Base-by-base conservation (phyloP, 345 rosid genomes). In the Lumnitzera racemosa region DNA sequence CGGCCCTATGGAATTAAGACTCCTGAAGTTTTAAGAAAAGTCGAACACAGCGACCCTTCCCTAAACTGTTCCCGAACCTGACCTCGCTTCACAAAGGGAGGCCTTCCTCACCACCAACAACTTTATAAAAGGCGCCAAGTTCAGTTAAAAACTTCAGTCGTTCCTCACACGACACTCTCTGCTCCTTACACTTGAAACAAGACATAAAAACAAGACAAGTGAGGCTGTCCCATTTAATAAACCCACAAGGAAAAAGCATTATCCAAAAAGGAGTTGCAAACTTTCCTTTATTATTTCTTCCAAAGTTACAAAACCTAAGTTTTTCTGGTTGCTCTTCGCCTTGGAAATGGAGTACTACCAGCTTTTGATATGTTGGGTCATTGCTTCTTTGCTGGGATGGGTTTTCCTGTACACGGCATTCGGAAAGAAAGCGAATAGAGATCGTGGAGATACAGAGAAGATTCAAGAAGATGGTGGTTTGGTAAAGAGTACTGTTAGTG, bases 341-440 rank as follows among this genome's bases (percentile, higher is more conserved):
- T 13, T 10, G 7, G 31, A 13, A 24, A 24, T 24, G 54, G 60
- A 53, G 70, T 53, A 53, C 55, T 49, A 36, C 46, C 55, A 67
- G 56, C 62, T 56, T 56, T 31, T 61, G 66, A 51, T 68, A 27
- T 58, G 66, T 11, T 66, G 66, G 23, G 51, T 24, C 46, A 11
- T 63, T 51, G 66, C 61, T 49, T 47, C 56, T 10, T 51, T 67
- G 51, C 27, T 67, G 61, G 65, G 62, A 23, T 49, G 56, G 14
- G 41, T 56, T 13, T 53, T 67, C 52, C 20, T 67, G 24, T 12
- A 7, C 60, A 53, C 47, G 41, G 9, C 24, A 29, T 63, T 56
- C 24, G 25, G 58, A 50, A 47, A 47, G 59, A 61, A 61, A 49
- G 36, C 50, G 61, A 67, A 54, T 59, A 62, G 59, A 67, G 25